Base-by-base conservation (phyloP, 768 basidiomycete species). In the Lyophyllum atratum region DNA sequence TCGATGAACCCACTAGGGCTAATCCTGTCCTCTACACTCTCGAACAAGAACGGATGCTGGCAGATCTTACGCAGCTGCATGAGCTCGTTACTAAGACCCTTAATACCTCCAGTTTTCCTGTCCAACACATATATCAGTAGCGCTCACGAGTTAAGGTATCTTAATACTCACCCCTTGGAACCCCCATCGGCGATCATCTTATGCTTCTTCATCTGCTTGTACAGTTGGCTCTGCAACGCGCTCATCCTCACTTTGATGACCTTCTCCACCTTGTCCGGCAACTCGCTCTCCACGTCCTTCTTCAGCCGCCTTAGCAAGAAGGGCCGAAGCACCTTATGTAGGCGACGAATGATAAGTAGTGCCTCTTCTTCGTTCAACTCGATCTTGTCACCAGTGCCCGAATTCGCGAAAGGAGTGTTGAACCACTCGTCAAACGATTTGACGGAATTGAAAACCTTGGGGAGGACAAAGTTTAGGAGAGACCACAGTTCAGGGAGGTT, bases 391-490 rank as follows among this genome's bases (percentile, higher is more conserved):
- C 91, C 90, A 0, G 92, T 92, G 28, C 96, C 96, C n/a, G 95
- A 93, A 73, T 93, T 98, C 58, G 97, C 96, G 63, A 99, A 99
- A 0, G 97, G 97, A 1, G 96, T 97, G 76, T 98, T 98, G 82
- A 98, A 99, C 97, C 97, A 99, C 68, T 98, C 97, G 66, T 98
- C 97, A 70, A 99, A 98, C 21, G 95, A 96, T 71, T 98, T 96
- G 59, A 97, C 95, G 0, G 96, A 98, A 77, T 98, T 98, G 82
- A 99, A 98, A 69, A 98, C 86, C 74, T 92, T 94, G 14, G 93
- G 93, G 5, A 94, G 81, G 31, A 90, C 94, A 69, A 98, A 98
- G 72, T 98, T 98, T 68, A 98, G 87, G 45, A 97, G 80, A 0
- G 95, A 84, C 95, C 95, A 97, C 40, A 98, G 75, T 72, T 98